phyloP scores from a whole-genome alignment of 495 filamentous ascomycete genomes.

The Penicillium simplicissimum region DNA sequence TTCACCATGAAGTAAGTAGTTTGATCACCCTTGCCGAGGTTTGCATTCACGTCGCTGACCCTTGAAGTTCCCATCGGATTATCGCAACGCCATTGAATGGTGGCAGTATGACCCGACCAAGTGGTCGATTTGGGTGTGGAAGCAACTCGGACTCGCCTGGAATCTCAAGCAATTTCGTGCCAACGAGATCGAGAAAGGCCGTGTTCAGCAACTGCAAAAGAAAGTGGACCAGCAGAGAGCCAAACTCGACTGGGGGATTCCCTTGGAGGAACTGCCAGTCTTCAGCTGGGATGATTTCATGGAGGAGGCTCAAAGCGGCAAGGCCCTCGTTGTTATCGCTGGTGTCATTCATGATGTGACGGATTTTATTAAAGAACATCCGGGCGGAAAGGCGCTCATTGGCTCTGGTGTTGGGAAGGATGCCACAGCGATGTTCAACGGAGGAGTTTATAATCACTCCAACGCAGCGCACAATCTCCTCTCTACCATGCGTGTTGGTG shows the following conservation, averaged over 20 bases:
- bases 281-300: constrained; percentile 88
- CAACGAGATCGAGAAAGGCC: constrained; percentile 95
- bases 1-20: constrained; percentile 68
- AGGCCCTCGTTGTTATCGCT: constrained; percentile 76
- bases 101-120: constrained; percentile 96
- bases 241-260: constrained; percentile 84
- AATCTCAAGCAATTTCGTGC: constrained; percentile 88
- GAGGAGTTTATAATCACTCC: constrained; percentile 87
- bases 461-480: constrained; percentile 92
- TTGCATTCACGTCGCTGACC: background rate
- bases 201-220: constrained; percentile 91
- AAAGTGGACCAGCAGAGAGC: constrained; percentile 88
- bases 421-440: constrained; percentile 92
- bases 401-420: constrained; percentile 84
- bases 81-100: constrained; percentile 93
- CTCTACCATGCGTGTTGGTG: constrained; percentile 85
- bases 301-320: constrained; percentile 73
- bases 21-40: background rate
- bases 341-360: constrained; percentile 89
- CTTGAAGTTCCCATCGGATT: constrained; percentile 83
- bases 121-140: constrained; percentile 87
- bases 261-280: constrained; percentile 85
- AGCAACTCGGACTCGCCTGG: constrained; percentile 83
- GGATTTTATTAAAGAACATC: constrained; percentile 85
- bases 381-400: constrained; percentile 87